A percentile compares a stretch with the other conserved stretches of the same genome.
phyloP scores from a whole-genome alignment of 768 basidiomycete genomes.

The Sporobolomyces roseus region DNA sequence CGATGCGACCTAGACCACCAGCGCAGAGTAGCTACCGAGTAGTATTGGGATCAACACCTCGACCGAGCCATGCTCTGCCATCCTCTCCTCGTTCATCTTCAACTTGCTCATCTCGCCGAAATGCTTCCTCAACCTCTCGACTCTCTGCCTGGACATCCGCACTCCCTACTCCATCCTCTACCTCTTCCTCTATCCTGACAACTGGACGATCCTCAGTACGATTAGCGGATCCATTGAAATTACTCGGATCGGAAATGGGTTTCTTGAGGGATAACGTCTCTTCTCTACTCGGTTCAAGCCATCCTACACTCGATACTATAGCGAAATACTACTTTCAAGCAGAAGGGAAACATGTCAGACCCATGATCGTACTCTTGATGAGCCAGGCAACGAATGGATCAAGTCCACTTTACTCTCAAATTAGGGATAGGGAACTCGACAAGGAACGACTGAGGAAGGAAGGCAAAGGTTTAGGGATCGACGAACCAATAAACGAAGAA shows the following conservation, averaged over 20 bases:
- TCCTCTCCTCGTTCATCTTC: neutral
- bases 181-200: constrained; percentile 20
- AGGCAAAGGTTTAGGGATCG: constrained; percentile 61
- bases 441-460: constrained; percentile 50
- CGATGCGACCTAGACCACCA: constrained; percentile 1
- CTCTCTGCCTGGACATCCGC: constrained; percentile 13
- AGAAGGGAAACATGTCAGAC: constrained; percentile 79
- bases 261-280: constrained; percentile 69
- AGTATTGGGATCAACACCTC: too few species aligned
- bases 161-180: constrained; percentile 17
- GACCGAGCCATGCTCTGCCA: neutral
- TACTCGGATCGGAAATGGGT: constrained; percentile 70
- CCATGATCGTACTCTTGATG: constrained; percentile 82
- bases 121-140: constrained; percentile 17
- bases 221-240: constrained; percentile 60
- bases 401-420: constrained; percentile 58
- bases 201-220: constrained; percentile 8
- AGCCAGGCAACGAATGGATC: constrained; percentile 89
- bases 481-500: constrained; percentile 70
- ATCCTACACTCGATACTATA: constrained; percentile 78
- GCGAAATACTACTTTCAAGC: constrained; percentile 91
- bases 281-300: constrained; percentile 75
- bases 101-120: constrained; percentile 5
- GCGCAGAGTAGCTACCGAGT: neutral
- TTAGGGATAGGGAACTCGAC: constrained; percentile 60